These are phyloP conservation scores for Boechera divaricarpa DNA, from an alignment of 345 rosid species.

Conservation along the genomic window DNA sequence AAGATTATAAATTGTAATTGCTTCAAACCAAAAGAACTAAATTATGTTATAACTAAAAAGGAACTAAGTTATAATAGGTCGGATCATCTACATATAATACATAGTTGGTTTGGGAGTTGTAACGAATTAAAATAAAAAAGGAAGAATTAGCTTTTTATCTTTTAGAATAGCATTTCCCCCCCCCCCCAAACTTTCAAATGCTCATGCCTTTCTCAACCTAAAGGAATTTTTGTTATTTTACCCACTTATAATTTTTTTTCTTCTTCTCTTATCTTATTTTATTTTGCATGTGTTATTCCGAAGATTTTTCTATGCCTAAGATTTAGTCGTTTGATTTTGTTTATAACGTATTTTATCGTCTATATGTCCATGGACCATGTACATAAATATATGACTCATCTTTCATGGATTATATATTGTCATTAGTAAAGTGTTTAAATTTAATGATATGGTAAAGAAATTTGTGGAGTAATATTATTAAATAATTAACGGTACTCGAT, in stretches of 20 bases:
- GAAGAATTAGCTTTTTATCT: constrained; percentile 35
- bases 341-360: neutral
- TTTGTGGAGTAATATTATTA: no score
- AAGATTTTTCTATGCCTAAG: neutral
- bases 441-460: no score
- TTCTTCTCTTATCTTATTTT: neutral
- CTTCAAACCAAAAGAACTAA: neutral
- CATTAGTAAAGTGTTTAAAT: no score
- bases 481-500: no score
- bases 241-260: neutral
- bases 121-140: neutral
- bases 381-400: neutral
- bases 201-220: constrained; percentile 13
- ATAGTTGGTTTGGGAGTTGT: neutral
- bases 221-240: neutral
- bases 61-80: neutral
- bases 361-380: neutral
- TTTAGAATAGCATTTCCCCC: constrained; percentile 22
- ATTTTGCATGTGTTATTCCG: neutral
- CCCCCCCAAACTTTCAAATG: constrained; percentile 16
- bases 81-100: constrained; percentile 5
- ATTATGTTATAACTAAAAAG: no score
- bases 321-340: neutral
- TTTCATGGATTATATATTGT: neutral
- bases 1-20: neutral